A percentile compares a stretch with the other conserved stretches of the same genome.
These are phyloP conservation scores for Madurella mycetomatis DNA, from an alignment of 2,329 filamentous ascomycete genomes.

Conservation along the genomic window DNA sequence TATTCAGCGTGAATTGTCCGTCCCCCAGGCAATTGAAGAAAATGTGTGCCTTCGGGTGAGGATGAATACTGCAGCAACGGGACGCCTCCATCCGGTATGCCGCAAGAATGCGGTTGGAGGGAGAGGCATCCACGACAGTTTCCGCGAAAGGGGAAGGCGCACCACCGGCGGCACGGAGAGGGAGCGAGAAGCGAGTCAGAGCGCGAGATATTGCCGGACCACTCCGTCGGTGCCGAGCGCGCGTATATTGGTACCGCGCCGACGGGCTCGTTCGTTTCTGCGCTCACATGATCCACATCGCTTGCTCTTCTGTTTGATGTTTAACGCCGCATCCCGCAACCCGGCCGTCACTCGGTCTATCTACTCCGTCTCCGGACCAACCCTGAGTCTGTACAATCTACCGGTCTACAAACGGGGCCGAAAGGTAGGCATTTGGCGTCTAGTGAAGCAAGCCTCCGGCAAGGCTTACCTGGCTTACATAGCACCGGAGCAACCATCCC, in stretches of 20 bases:
- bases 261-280: not conserved
- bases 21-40: too few relatives aligned
- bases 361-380: too few relatives aligned
- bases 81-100: not conserved
- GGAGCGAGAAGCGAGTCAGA: conserved; percentile 1
- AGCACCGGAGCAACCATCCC: not conserved
- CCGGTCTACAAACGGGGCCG: too few relatives aligned
- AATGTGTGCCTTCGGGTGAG: too few relatives aligned
- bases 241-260: not conserved
- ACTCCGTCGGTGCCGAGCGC: conserved; percentile 6
- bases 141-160: not conserved
- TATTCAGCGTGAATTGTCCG: too few relatives aligned
- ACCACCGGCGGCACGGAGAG: not conserved
- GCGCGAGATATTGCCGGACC: conserved; percentile 2
- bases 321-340: not conserved
- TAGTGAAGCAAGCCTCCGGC: too few relatives aligned
- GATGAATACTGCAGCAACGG: too few relatives aligned
- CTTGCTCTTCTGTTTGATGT: conserved; percentile 3
- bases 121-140: not conserved
- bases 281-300: not conserved
- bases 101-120: not conserved
- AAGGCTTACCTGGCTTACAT: not conserved
- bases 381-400: too few relatives aligned
- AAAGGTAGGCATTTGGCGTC: too few relatives aligned
- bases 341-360: not conserved